These are phyloP conservation scores for Mycena albidolilacea DNA, from an alignment of 768 basidiomycete species.

Conservation along the genomic window DNA sequence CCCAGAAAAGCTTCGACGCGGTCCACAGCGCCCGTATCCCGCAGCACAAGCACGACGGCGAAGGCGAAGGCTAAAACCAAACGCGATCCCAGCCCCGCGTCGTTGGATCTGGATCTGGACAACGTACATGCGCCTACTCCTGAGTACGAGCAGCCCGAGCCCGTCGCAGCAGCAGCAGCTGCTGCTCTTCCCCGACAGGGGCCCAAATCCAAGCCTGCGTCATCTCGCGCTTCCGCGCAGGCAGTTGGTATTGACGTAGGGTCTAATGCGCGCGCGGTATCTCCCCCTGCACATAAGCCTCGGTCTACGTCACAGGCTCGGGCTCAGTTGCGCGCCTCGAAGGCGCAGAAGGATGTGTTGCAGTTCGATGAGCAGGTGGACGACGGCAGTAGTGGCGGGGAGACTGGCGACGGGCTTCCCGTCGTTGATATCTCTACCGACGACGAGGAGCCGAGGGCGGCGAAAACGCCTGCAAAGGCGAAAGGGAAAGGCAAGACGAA, in stretches of 20 bases:
- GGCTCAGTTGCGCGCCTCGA: constrained; percentile 8
- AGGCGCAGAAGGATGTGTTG: constrained; percentile 1
- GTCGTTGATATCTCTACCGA: constrained; percentile 62
- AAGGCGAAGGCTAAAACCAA: constrained; percentile 31
- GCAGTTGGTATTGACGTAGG: neutral
- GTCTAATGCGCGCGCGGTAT: constrained; percentile 1
- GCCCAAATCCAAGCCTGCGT: constrained; percentile 21
- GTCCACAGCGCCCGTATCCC: constrained; percentile 26
- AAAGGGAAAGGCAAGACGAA: constrained; percentile 32
- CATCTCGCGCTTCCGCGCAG: constrained; percentile 15
- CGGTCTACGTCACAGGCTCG: constrained; percentile 25
- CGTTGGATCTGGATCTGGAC: neutral
- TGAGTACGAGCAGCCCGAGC: constrained; percentile 19
- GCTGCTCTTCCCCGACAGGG: constrained; percentile 3
- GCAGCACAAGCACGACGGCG: constrained; percentile 29
- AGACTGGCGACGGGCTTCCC: constrained; percentile 44
- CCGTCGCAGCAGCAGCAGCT: neutral
- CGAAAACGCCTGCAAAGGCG: constrained; percentile 36
- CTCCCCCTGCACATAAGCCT: constrained; percentile 22
- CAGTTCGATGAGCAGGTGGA: constrained; percentile 18
- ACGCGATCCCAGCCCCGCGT: constrained; percentile 26
- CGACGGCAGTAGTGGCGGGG: constrained; percentile 6
- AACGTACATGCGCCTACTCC: neutral
- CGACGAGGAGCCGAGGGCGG: constrained; percentile 50
- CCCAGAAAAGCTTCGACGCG: constrained; percentile 28